These are phyloP conservation scores for Biscogniauxia marginata DNA, from an alignment of 2,329 filamentous ascomycete genomes.

Conservation along the genomic window DNA sequence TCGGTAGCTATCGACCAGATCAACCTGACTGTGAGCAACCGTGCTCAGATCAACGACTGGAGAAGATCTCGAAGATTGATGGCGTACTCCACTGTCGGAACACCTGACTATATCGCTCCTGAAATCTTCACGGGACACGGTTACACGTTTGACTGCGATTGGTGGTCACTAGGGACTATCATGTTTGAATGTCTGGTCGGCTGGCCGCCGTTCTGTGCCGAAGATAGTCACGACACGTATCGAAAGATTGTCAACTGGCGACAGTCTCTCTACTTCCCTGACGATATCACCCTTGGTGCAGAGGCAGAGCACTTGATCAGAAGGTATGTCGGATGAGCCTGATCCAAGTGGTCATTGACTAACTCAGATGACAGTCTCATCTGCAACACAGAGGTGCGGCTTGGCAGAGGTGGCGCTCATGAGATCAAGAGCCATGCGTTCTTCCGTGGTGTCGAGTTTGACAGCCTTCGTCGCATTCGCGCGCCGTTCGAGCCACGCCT, in stretches of 20 bases:
- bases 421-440: constrained; percentile 94
- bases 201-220: constrained; percentile 98
- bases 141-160: constrained; percentile 96
- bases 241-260: constrained; percentile 99
- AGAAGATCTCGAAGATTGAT: constrained; percentile 91
- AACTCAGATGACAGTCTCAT: constrained; percentile 64
- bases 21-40: constrained; percentile 95
- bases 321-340: constrained; percentile 57
- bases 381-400: constrained; percentile 88
- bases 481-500: constrained; percentile 95
- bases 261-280: constrained; percentile 92
- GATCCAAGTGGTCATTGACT: constrained; percentile 1
- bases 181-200: constrained; percentile 99
- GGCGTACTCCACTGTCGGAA: constrained; percentile 97
- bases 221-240: constrained; percentile 96
- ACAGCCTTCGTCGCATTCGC: constrained; percentile 85
- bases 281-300: constrained; percentile 82
- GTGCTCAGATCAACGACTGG: constrained; percentile 98
- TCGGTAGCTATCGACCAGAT: constrained; percentile 98
- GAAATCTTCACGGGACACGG: constrained; percentile 97
- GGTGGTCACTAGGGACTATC: constrained; percentile 98
- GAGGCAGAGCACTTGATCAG: constrained; percentile 92
- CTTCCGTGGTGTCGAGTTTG: constrained; percentile 96
- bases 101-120: constrained; percentile 96
- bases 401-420: constrained; percentile 81